Conservation (phyloP, 164 flowering plant genomes). For the Sextonia rubra region DNA sequence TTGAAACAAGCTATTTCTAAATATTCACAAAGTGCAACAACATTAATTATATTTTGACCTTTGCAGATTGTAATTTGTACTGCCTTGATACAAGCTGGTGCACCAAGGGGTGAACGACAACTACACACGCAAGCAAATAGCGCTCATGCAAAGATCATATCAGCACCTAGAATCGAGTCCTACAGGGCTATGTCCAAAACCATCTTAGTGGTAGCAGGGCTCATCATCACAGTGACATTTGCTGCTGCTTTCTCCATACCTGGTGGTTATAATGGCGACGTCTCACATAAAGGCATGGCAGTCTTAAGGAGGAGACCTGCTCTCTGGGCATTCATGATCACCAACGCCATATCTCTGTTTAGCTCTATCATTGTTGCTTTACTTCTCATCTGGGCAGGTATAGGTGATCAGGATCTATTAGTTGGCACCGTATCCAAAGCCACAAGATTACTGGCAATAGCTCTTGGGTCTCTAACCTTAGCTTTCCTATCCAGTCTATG, state of each 20-base stretch:
- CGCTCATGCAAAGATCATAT: not conserved
- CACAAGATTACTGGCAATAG: not conserved
- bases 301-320: constrained; percentile 4
- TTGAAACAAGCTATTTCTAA: too few relatives aligned
- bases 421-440: constrained; percentile 1
- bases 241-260: constrained; percentile 26
- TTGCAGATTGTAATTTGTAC: not conserved
- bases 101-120: not conserved
- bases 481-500: not conserved
- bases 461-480: not conserved
- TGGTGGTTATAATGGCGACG: constrained; percentile 16
- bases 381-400: constrained; percentile 10
- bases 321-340: constrained; percentile 19
- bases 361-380: constrained; percentile 9
- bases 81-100: not conserved
- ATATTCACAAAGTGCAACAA: too few relatives aligned
- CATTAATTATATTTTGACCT: not conserved
- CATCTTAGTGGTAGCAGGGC: constrained; percentile 16
- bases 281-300: constrained; percentile 12
- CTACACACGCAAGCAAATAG: not conserved
- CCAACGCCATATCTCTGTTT: constrained; percentile 9
- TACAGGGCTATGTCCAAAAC: constrained; percentile 11
- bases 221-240: constrained; percentile 28
- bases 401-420: constrained; percentile 7
- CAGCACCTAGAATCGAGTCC: constrained; percentile 5